These are phyloP conservation scores for Xylaria hypoxylon DNA, from an alignment of 2,329 filamentous ascomycete species.

Conservation along the genomic window DNA sequence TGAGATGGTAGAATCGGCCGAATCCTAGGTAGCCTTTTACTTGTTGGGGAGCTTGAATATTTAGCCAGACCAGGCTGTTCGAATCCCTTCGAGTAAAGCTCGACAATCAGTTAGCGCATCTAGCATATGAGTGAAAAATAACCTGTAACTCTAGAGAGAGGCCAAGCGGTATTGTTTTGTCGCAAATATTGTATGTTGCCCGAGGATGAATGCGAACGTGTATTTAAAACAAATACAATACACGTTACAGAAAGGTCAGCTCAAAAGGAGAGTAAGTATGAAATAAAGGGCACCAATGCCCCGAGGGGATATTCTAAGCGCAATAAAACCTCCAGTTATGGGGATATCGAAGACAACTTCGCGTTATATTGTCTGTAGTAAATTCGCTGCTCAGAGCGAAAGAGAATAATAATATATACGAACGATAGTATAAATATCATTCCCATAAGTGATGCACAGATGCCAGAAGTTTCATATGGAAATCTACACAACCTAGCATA, in stretches of 20 bases:
- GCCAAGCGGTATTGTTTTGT: background rate
- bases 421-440: no score
- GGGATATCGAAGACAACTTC: background rate
- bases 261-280: background rate
- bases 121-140: background rate
- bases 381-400: background rate
- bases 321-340: no score
- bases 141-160: background rate
- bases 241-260: background rate
- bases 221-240: background rate
- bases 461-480: no score
- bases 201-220: background rate
- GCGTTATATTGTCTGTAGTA: background rate
- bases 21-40: background rate
- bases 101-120: constrained; percentile 12
- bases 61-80: background rate
- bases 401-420: no score
- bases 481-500: no score
- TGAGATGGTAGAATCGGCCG: constrained; percentile 9
- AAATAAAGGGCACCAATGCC: background rate
- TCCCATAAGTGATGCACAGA: no score
- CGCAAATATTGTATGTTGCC: background rate
- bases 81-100: background rate
- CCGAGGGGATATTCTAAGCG: background rate
- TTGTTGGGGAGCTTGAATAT: background rate